Evolutionary conservation across 2,329 filamentous ascomycete genomes (phyloP), one percentile per base, ranked within the genome.

Genomic region (Clonostachys solani): DNA sequence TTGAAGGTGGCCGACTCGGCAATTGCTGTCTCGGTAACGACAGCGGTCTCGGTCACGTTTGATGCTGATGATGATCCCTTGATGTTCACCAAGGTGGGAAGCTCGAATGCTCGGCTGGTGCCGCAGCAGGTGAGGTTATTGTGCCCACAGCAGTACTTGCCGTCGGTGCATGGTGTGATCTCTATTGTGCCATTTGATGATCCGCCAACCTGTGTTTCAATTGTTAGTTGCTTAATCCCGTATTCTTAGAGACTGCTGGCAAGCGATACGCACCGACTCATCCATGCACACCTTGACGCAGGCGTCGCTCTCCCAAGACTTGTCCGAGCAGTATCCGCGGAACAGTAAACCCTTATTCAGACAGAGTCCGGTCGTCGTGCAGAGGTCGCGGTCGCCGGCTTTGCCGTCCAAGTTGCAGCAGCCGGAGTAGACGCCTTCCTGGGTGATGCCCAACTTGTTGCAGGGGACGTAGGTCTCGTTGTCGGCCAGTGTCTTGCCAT

Each of bases 321-420:
- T 50, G 41, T 64, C 62, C 8, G 61, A 63, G 46, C 62, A 64
- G 51, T 50, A 64, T 10, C 55, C 61, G 5, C 60, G 51, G n/a
- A 52, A 50, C 9, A 59, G 47, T 7, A 56, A 49, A 9, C 51
- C 49, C 17, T 54, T 50, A 23, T 54, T 56, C 29, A 60, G 47
- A 40, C 62, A 64, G 2, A 64, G 53, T 7, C 62, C 62, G 5
- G 52, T 54, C 3, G 56, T 48, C 5, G 58, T 53, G 52, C 62
- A 64, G 19, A 57, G 47, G 41, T 64, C 60, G 36, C 60, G 52
- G 33, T 53, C 42, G 0, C 35, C 44, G 2, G 53, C 34, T 4
- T 52, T 45, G 16, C 60, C 60, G 43, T 61, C 58, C 2, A 64
- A 49, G 12, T 52, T 52, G 44, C 62, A 64, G 38, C 62, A 64